Evolutionary conservation across 345 rosid species (phyloP), one percentile per base, ranked within the genome.

Genomic region (Orychophragmus violaceus): DNA sequence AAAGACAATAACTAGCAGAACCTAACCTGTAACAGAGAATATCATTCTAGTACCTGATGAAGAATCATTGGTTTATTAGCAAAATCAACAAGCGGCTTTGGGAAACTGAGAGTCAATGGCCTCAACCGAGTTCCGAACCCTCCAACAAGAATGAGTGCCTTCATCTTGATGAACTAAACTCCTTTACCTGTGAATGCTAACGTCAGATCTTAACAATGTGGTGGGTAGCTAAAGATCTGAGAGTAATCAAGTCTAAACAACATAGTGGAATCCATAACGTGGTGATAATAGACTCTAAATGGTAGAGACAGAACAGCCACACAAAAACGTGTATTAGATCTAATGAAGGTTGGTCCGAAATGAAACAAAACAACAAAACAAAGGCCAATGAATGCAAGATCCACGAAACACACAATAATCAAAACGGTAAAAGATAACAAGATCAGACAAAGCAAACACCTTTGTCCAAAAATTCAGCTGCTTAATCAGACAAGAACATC

Each of bases 51-150:
- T 81, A 90, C 99, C 99, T 94, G 99, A 79, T 94, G 99, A 74
- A 90, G 82, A 79, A 94, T 94, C 99, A 94, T 94, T 51, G 99
- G 99, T 70, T 94, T 94, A 79, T 94, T 94, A 39, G 96, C 99
- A 55, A 94, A 94, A 17, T 94, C 99, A 70, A 94, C 99, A 18
- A 94, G 96, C 3, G 99, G 99, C 78, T 94, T 94, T 6, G 99
- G 97, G 68, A 94, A 81, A 61, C 97, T 94, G 35, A 94, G 99
- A 6, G 99, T 94, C 86, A 94, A 70, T 22, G 99, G 99, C 81
- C 99, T 88, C 91, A 94, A 74, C 21, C 99, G 84, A 44, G 99
- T 94, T 12, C 99, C 99, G 45, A 94, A 88, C 8, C 99, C 99
- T 76, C 99, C 99, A 76, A 94, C 99, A 67, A 94, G 97, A 82